Evolutionary conservation across 768 basidiomycete genomes (phyloP), one percentile per base, ranked within the genome.

Genomic region (Pulveroboletus sp.): DNA sequence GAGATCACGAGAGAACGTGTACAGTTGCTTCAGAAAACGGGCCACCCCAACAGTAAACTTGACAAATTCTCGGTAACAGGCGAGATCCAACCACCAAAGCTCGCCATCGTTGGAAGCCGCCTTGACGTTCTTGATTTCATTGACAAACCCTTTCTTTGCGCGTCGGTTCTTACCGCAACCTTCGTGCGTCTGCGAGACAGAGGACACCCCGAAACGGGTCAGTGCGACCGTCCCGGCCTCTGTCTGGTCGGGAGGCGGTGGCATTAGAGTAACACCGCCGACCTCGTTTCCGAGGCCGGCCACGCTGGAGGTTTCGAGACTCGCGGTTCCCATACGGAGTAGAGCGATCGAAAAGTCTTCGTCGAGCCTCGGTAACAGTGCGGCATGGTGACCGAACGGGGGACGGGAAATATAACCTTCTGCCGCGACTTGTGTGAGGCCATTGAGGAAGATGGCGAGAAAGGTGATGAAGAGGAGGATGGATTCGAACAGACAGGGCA

Each of bases 261-360:
- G 42, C 43, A 47, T 55, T 32, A 69, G 43, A 11, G 67, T 56
- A 43, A 89, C 73, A 5, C 76, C 70, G 7, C 80, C 80, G 11
- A 89, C 81, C 64, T 90, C 86, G 57, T 89, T 88, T 1, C 83
- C 82, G 62, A 86, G 76, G 3, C 88, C 88, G 21, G 80, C 74
- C 9, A 85, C 72, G 40, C 80, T 82, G 0, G 86, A 88, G 0
- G 85, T 82, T 62, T 90, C 88, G 43, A 90, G 71, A 54, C 83
- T 85, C 4, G 85, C 86, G 1, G 84, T 84, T 17, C 86, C 86
- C 17, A 88, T 71, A 18, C 88, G 79, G 38, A 89, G 72, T 35
- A 90, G 72, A 3, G 83, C 77, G 18, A 88, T 76, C 6, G 81
- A 78, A 65, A 85, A 89, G 60, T 88, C 86, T 63, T 89, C 86